Conservation (phyloP, 1,284 basidiomycete species). For the Boletus mariae region DNA sequence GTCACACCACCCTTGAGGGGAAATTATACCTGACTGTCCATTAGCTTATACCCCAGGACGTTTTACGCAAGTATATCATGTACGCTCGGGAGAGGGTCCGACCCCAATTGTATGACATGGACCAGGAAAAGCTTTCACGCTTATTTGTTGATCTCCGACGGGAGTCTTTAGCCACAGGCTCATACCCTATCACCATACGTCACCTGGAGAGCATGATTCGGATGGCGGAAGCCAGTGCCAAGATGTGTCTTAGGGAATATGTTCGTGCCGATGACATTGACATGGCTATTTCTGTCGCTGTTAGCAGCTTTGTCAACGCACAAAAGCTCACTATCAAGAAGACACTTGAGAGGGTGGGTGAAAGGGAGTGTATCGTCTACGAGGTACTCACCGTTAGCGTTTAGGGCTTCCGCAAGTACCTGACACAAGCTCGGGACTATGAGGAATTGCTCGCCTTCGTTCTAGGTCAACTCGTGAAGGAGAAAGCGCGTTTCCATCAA, state of each 20-base stretch:
- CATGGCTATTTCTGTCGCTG: conserved; percentile 91
- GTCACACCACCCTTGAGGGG: conserved; percentile 27
- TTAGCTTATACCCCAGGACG: conserved; percentile 94
- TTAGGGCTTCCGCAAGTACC: conserved; percentile 94
- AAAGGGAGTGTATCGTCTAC: neutral
- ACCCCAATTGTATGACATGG: conserved; percentile 91
- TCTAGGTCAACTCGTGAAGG: conserved; percentile 92
- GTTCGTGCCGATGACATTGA: conserved; percentile 97
- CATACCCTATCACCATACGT: conserved; percentile 96
- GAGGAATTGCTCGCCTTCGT: conserved; percentile 95
- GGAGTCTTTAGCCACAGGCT: conserved; percentile 95
- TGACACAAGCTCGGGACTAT: conserved; percentile 91
- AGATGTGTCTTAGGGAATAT: conserved; percentile 97
- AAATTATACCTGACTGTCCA: conserved; percentile 10
- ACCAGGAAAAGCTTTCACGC: conserved; percentile 93
- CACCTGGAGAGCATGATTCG: conserved; percentile 99
- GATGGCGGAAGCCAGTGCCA: conserved; percentile 97
- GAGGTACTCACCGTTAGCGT: conserved; percentile 16
- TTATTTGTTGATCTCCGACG: conserved; percentile 96
- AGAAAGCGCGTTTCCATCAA: conserved; percentile 84
- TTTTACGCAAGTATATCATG: conserved; percentile 99
- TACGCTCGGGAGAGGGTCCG: conserved; percentile 92
- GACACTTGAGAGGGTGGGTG: conserved; percentile 86
- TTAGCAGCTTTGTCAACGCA: conserved; percentile 92
- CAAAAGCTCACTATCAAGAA: conserved; percentile 99